These are phyloP conservation scores for Xylaria longipes DNA, from an alignment of 495 filamentous ascomycete species.

Conservation along the genomic window DNA sequence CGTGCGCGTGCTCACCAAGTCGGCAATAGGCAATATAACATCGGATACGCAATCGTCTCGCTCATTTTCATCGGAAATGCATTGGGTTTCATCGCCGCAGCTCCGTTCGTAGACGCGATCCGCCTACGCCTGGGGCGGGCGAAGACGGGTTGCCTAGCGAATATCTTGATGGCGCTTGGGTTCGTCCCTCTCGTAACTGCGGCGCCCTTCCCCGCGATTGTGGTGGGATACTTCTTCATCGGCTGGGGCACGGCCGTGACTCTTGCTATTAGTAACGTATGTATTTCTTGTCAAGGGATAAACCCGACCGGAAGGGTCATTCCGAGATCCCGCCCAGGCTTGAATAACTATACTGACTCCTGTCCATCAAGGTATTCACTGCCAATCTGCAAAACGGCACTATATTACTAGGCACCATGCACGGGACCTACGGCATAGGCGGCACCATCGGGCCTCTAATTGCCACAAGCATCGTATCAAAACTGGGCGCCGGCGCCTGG, in stretches of 20 bases:
- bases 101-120: conserved; percentile 66
- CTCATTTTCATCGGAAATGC: conserved; percentile 83
- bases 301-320: neutral
- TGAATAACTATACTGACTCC: neutral
- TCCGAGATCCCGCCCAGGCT: neutral
- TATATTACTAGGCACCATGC: conserved; percentile 65
- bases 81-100: conserved; percentile 75
- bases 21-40: conserved; percentile 61
- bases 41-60: conserved; percentile 77
- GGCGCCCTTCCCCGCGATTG: conserved; percentile 72
- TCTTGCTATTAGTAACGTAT: conserved; percentile 70
- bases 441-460: conserved; percentile 73
- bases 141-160: conserved; percentile 63
- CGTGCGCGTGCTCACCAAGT: neutral
- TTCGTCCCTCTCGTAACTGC: conserved; percentile 69
- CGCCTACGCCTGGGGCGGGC: conserved; percentile 68
- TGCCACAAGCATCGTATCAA: conserved; percentile 67
- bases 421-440: conserved; percentile 77
- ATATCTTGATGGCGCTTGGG: conserved; percentile 54
- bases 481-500: conserved; percentile 53
- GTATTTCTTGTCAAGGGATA: neutral
- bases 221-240: conserved; percentile 67
- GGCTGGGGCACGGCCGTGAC: conserved; percentile 72
- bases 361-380: conserved; percentile 58
- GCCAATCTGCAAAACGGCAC: conserved; percentile 70